Percentiles rank a stretch among this genome's conserved stretches.
These are phyloP conservation scores for Hymenoscyphus salicellus DNA, from an alignment of 2,329 filamentous ascomycete species.

Conservation along the genomic window DNA sequence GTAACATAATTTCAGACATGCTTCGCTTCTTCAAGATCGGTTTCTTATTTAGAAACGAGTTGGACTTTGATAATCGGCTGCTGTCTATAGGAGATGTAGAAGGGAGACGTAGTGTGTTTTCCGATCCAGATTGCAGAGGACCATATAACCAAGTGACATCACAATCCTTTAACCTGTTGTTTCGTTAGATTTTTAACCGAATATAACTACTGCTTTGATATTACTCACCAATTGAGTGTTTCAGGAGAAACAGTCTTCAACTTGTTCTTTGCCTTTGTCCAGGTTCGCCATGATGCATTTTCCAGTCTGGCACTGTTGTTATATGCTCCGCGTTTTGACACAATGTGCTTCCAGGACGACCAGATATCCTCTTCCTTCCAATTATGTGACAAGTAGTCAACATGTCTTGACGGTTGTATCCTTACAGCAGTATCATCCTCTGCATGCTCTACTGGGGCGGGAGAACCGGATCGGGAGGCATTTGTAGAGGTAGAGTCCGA, in stretches of 20 bases:
- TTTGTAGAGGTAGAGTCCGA: conserved; percentile 57
- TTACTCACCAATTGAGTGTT: conserved; percentile 81
- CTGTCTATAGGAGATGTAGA: conserved; percentile 43
- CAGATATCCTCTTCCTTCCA: conserved; percentile 98
- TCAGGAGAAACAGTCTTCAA: conserved; percentile 87
- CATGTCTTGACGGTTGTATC: conserved; percentile 67
- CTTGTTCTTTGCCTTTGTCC: conserved; percentile 88
- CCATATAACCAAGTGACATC: conserved; percentile 98
- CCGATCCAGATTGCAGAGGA: conserved; percentile 73
- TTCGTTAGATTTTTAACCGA: conserved; percentile 30
- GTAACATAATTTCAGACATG: conserved; percentile 92
- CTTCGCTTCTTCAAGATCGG: conserved; percentile 93
- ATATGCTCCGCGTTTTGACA: conserved; percentile 74
- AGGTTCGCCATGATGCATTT: conserved; percentile 95
- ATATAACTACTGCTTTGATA: background rate
- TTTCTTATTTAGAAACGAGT: conserved; percentile 60
- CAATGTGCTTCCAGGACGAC: conserved; percentile 93
- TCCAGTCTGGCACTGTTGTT: conserved; percentile 79
- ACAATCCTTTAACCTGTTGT: conserved; percentile 82
- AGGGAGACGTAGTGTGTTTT: conserved; percentile 49
- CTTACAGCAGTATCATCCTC: conserved; percentile 54
- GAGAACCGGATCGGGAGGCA: conserved; percentile 43
- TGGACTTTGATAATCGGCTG: conserved; percentile 57
- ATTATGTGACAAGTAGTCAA: conserved; percentile 93
- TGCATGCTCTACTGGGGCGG: conserved; percentile 29